Conservation (phyloP, 257 asterid genomes). For the Plantago ovata region DNA sequence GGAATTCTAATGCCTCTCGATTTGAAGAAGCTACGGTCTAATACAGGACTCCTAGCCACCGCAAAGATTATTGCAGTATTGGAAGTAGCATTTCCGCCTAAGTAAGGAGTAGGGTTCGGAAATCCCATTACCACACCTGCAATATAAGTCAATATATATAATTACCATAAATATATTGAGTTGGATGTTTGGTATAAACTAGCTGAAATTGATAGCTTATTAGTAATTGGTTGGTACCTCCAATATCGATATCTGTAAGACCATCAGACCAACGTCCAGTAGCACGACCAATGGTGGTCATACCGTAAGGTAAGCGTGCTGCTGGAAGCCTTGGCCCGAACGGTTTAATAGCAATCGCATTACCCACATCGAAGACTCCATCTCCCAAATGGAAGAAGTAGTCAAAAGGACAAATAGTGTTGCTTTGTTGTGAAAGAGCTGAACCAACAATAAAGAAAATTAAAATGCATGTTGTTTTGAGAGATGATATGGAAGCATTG, state of each 20-base stretch:
- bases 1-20: slow-evolving; percentile 13
- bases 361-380: slow-evolving; percentile 10
- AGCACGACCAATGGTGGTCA: background rate
- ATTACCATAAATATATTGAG: background rate
- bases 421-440: background rate
- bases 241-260: slow-evolving; percentile 9
- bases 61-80: slow-evolving; percentile 23
- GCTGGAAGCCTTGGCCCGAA: background rate
- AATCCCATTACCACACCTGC: slow-evolving; percentile 21
- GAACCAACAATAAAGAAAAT: background rate
- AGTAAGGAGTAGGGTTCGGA: slow-evolving; percentile 17
- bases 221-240: background rate
- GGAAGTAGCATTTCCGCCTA: slow-evolving; percentile 16
- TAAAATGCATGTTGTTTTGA: background rate
- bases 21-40: slow-evolving; percentile 13
- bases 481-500: too few species aligned
- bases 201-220: background rate
- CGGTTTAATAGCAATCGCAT: background rate
- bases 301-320: background rate
- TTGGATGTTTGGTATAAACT: background rate
- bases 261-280: slow-evolving; percentile 12
- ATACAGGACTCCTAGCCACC: slow-evolving; percentile 23
- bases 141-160: background rate
- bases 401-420: background rate
- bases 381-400: slow-evolving; percentile 1